Evolutionary conservation across 1,284 basidiomycete species (phyloP).

Genomic region (Moniliella sp.): DNA sequence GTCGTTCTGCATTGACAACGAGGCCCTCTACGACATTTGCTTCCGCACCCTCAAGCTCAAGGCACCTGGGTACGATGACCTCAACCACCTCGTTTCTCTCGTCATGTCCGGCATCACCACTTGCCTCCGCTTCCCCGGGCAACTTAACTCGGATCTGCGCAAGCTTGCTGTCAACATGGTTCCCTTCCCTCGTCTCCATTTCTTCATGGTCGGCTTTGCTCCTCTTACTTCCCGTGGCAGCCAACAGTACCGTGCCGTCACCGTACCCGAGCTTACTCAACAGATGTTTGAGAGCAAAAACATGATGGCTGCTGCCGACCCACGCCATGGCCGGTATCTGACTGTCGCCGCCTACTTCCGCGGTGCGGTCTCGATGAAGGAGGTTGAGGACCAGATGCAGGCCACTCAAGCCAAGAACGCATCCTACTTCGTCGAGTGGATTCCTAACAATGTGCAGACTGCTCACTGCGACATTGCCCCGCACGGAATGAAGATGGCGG

Average conservation of each 20-base stretch:
- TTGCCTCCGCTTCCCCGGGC: slow-evolving; percentile 74
- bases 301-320: slow-evolving; percentile 62
- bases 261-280: slow-evolving; percentile 81
- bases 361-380: slow-evolving; percentile 41
- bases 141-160: slow-evolving; percentile 75
- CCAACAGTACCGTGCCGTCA: slow-evolving; percentile 73
- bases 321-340: slow-evolving; percentile 62
- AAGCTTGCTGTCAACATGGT: slow-evolving; percentile 82
- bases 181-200: slow-evolving; percentile 93
- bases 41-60: slow-evolving; percentile 49
- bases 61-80: slow-evolving; percentile 20
- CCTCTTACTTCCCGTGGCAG: slow-evolving; percentile 79
- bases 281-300: slow-evolving; percentile 91
- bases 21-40: slow-evolving; percentile 74
- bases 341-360: slow-evolving; percentile 90
- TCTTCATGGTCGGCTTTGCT: slow-evolving; percentile 95
- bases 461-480: slow-evolving; percentile 32
- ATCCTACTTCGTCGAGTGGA: slow-evolving; percentile 32
- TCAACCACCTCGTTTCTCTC: slow-evolving; percentile 48
- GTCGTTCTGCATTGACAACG: slow-evolving; percentile 77
- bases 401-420: slow-evolving; percentile 28
- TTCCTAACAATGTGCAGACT: slow-evolving; percentile 33
- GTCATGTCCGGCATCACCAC: slow-evolving; percentile 79
- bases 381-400: slow-evolving; percentile 33
- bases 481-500: slow-evolving; percentile 30